Evolutionary conservation across 2,329 filamentous ascomycete genomes (phyloP).

Genomic region (Emericellopsis atlantica): DNA sequence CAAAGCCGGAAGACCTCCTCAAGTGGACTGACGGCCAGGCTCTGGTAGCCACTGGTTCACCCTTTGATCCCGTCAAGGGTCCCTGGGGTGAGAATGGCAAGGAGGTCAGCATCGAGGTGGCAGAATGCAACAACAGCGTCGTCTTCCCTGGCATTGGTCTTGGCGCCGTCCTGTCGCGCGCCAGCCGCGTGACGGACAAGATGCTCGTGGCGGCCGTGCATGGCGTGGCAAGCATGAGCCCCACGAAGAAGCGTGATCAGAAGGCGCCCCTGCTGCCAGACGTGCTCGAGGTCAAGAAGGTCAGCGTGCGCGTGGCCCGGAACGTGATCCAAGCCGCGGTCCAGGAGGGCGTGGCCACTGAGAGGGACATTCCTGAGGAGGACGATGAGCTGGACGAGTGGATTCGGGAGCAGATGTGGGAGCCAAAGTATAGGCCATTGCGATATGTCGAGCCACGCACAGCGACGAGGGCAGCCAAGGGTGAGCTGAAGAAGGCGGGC

Average conservation of each 20-base stretch:
- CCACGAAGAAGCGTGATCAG: slow-evolving; percentile 40
- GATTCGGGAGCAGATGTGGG: slow-evolving; percentile 74
- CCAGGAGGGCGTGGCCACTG: slow-evolving; percentile 53
- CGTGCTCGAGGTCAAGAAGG: slow-evolving; percentile 58
- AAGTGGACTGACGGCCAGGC: slow-evolving; percentile 68
- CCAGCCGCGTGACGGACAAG: slow-evolving; percentile 54
- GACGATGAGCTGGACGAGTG: slow-evolving; percentile 51
- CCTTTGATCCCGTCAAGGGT: slow-evolving; percentile 61
- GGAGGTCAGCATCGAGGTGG: slow-evolving; percentile 35
- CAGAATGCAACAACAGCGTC: slow-evolving; percentile 82
- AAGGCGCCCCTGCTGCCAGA: slow-evolving; percentile 62
- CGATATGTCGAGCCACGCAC: slow-evolving; percentile 37
- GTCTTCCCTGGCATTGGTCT: slow-evolving; percentile 81
- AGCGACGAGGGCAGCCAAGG: slow-evolving; percentile 43
- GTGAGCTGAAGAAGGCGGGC: slow-evolving; percentile 16
- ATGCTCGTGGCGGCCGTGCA: slow-evolving; percentile 75
- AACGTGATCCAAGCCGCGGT: slow-evolving; percentile 63
- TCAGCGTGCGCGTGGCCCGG: slow-evolving; percentile 66
- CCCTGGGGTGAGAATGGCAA: slow-evolving; percentile 35
- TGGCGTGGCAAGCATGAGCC: slow-evolving; percentile 58
- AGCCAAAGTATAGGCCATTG: slow-evolving; percentile 54
- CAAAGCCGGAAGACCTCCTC: slow-evolving; percentile 62
- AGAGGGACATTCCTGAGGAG: slow-evolving; percentile 48
- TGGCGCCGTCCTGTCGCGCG: slow-evolving; percentile 59
- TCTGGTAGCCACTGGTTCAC: slow-evolving; percentile 72